phyloP scores from a whole-genome alignment of 176 grass and related monocot genomes.

The Phragmites australis region DNA sequence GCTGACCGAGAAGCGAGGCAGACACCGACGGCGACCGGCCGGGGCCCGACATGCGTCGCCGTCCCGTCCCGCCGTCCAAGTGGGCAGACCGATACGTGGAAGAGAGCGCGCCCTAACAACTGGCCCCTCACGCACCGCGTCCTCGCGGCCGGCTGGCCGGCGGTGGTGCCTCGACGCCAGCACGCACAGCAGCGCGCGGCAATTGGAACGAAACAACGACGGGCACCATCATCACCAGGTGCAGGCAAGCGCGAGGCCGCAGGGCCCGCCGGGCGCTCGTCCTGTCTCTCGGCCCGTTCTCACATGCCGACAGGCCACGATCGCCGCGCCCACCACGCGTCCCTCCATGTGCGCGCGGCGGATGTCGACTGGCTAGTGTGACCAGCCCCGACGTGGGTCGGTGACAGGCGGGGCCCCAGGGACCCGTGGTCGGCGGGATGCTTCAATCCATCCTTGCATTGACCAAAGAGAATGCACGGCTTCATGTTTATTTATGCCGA shows the following conservation, averaged over 20 bases:
- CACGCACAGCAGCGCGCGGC: neutral
- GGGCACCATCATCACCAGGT: neutral
- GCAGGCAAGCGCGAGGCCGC: neutral
- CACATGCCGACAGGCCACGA: neutral
- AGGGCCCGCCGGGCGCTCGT: neutral
- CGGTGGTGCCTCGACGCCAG: conserved; percentile 9
- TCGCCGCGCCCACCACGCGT: conserved; percentile 29
- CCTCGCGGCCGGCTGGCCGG: neutral
- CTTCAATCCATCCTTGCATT: neutral
- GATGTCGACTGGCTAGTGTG: no score
- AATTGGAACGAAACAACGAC: neutral
- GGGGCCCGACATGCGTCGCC: neutral
- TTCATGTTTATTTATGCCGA: neutral
- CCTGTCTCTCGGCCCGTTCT: neutral
- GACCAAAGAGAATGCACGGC: neutral
- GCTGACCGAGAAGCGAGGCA: neutral
- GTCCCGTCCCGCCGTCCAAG: conserved; percentile 1
- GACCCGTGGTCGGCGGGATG: neutral
- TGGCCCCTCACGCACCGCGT: neutral
- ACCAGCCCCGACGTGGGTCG: no score
- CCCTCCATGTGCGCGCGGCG: conserved; percentile 6
- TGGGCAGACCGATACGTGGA: neutral
- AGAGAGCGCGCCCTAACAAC: neutral
- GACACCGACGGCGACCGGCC: neutral
- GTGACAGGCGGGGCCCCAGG: neutral